Base-by-base conservation (phyloP, 2,329 filamentous ascomycete species). In the Epichloe scottii region DNA sequence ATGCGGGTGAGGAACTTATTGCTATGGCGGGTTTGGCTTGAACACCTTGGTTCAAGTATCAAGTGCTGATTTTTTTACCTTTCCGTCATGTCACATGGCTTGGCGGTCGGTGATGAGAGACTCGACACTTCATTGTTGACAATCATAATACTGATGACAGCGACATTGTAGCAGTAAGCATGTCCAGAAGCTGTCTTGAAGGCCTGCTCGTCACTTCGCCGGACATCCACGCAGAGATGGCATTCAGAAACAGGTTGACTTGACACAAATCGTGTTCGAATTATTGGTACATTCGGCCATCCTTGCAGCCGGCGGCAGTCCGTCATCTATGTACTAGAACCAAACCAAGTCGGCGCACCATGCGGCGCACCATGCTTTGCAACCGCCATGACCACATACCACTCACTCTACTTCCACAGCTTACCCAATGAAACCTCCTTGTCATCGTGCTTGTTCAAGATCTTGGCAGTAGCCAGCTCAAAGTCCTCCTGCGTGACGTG, bases 401-500 rank as follows among this genome's bases (percentile, higher is more conserved):
- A 51, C 54, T 51, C 50, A 35, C 51, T 49, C 58, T 46, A 73
- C 63, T 73, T 73, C 71, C 73, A 95, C 63, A 95, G 75, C 73
- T 95, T 95, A 66, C 85, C 86, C 62, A 95, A 75, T 64, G 85
- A 89, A 60, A 89, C 87, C 68, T 95, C 90, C 79, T 97, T 97
- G 71, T 98, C 93, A 64, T 97, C 93, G 68, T 97, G 93, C 79
- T 96, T 97, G 81, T 98, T 97, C 67, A 98, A 79, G 54, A 98
- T 91, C 86, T 98, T 98, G 66, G 93, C 93, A 6, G 93, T 98
- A 35, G 93, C 93, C 56, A 98, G 78, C 68, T 98, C 93, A 68
- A 98, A 98, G 71, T 98, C 93, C 71, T 98, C 93, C 69, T 98
- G 93, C 38, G 93, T 98, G 58, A 98, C 93, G 68, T 98, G 93